Evolutionary conservation across 495 filamentous ascomycete species (phyloP), one percentile per base, ranked within the genome.

Genomic region (Cercophora samala): DNA sequence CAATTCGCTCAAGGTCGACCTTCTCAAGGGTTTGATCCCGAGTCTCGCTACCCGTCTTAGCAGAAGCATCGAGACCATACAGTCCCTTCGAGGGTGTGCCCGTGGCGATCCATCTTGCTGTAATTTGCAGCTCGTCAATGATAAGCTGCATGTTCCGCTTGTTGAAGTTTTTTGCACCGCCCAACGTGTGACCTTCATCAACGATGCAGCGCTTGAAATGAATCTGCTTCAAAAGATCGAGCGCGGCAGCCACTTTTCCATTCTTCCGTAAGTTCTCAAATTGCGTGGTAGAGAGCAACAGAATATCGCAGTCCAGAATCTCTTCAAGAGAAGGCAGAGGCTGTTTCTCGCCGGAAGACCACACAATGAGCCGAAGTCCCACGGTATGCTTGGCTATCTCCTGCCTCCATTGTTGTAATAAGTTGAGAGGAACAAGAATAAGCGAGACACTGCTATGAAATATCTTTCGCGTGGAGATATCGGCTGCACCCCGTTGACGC

Each of bases 171-270:
- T 84, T 80, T 0, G 79, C 77, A 32, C 82, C 85, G 0, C 90
- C 89, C 53, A 96, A 87, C 54, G 85, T 89, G 73, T 97, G 93
- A 1, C 94, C 94, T 83, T 98, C 94, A 64, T 98, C 94, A 37
- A 96, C 88, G 46, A 98, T 93, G 55, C 94, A 85, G 15, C 94
- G 86, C 66, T 96, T 86, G 82, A 92, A 96, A 69, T 91, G 92
- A 13, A 97, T 77, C 19, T 85, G 73, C 53, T 86, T 87, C 5
- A 97, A 77, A 0, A 90, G 86, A 22, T 66, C 71, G 23, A 68
- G 62, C 23, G 5, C 53, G 23, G 62, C 61, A 15, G 64, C 55
- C 11, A 54, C 70, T 0, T 64, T 23, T 51, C 66, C 65, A n/a
- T 67, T 70, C 29, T 81, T 75, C 53, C 91, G 88, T 62, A 93